These are phyloP conservation scores for Botrytis fabae DNA, from an alignment of 2,329 filamentous ascomycete genomes.

Conservation along the genomic window DNA sequence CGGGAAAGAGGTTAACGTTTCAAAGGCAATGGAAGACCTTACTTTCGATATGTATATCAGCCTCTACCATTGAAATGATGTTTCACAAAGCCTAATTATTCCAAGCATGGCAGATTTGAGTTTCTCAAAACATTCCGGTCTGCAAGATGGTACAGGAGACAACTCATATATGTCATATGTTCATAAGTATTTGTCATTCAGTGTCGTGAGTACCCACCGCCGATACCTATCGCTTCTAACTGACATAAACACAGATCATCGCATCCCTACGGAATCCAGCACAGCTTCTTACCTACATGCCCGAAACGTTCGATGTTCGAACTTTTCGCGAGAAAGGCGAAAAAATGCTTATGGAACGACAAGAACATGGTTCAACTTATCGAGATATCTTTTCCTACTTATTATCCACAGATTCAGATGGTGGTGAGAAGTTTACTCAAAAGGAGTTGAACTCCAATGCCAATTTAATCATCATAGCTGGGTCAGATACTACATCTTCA, in stretches of 20 bases:
- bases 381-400: conserved; percentile 29
- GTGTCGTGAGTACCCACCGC: conserved; percentile 10
- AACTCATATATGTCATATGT: conserved; percentile 28
- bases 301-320: conserved; percentile 24
- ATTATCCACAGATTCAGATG: conserved; percentile 19
- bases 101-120: conserved; percentile 28
- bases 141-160: conserved; percentile 27
- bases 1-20: conserved; percentile 23
- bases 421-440: conserved; percentile 24
- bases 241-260: conserved; percentile 12
- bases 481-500: conserved; percentile 24
- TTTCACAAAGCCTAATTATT: background rate
- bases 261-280: conserved; percentile 24
- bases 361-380: conserved; percentile 23
- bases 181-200: conserved; percentile 26
- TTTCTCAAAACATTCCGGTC: conserved; percentile 27
- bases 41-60: conserved; percentile 28
- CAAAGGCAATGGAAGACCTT: conserved; percentile 24
- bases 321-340: conserved; percentile 24
- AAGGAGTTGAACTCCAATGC: conserved; percentile 28
- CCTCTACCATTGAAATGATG: background rate
- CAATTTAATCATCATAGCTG: conserved; percentile 27
- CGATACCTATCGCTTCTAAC: background rate
- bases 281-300: conserved; percentile 25
- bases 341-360: conserved; percentile 23